Conservation (phyloP, 164 flowering plant species). For the Cinnamomum micranthum region DNA sequence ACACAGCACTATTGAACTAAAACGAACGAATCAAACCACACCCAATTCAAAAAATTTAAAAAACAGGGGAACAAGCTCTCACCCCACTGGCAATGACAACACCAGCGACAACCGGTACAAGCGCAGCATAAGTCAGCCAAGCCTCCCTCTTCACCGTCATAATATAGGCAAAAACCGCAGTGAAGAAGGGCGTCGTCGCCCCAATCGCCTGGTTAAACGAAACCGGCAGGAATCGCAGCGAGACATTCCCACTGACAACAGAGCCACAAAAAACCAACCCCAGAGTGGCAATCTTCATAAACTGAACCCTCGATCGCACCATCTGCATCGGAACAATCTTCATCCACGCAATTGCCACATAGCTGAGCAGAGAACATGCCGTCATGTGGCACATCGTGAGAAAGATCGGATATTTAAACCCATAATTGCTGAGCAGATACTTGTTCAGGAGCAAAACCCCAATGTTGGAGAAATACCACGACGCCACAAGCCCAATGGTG, state of each 20-base stretch:
- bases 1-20: too few relatives aligned
- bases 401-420: conserved; percentile 51
- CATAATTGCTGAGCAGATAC: conserved; percentile 42
- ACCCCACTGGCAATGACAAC: conserved; percentile 55
- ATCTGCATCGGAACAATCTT: conserved; percentile 43
- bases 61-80: conserved; percentile 1
- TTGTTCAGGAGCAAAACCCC: conserved; percentile 49
- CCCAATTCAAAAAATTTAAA: too few relatives aligned
- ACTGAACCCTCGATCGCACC: conserved; percentile 36
- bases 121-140: conserved; percentile 44
- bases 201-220: conserved; percentile 15
- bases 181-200: conserved; percentile 11
- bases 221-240: conserved; percentile 5
- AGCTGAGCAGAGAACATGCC: conserved; percentile 48
- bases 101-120: conserved; percentile 49
- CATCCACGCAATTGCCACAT: conserved; percentile 44
- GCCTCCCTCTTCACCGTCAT: conserved; percentile 15
- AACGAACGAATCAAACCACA: too few relatives aligned
- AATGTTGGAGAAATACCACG: conserved; percentile 51
- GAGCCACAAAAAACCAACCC: conserved; percentile 40
- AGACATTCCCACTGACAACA: conserved; percentile 7
- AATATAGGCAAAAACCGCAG: conserved; percentile 6
- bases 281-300: conserved; percentile 37
- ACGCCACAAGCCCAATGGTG: conserved; percentile 36
- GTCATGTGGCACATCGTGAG: conserved; percentile 56